phyloP scores from a whole-genome alignment of 768 basidiomycete genomes.

The Rhizopogon sp. region DNA sequence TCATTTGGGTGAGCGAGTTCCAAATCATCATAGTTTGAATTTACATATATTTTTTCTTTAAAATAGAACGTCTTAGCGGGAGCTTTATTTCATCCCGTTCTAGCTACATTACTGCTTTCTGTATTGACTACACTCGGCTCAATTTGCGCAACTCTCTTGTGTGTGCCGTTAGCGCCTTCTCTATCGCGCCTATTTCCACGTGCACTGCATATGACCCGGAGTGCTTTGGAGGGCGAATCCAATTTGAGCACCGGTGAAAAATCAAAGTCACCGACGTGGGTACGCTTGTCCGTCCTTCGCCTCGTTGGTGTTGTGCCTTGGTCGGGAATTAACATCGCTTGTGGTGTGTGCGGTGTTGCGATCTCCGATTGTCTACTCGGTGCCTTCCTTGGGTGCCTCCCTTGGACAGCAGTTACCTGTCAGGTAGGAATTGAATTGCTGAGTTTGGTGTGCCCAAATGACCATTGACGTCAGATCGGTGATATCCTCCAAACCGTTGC shows the following conservation, averaged over 20 bases:
- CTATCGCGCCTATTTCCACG: slow-evolving; percentile 78
- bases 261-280: slow-evolving; percentile 55
- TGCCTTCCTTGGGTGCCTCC: slow-evolving; percentile 77
- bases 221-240: slow-evolving; percentile 68
- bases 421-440: slow-evolving; percentile 47
- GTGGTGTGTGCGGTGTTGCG: slow-evolving; percentile 83
- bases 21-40: slow-evolving; percentile 4
- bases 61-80: slow-evolving; percentile 86
- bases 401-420: slow-evolving; percentile 91
- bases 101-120: slow-evolving; percentile 79
- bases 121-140: slow-evolving; percentile 86
- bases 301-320: slow-evolving; percentile 93
- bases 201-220: slow-evolving; percentile 79
- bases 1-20: slow-evolving; percentile 66
- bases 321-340: slow-evolving; percentile 97
- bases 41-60: slow-evolving; percentile 1
- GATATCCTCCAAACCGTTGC: slow-evolving; percentile 85
- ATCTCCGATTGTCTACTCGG: slow-evolving; percentile 73
- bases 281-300: slow-evolving; percentile 80
- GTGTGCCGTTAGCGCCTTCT: slow-evolving; percentile 80
- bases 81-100: slow-evolving; percentile 76
- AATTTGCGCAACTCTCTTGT: slow-evolving; percentile 71
- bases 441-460: not conserved
- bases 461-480: slow-evolving; percentile 52
- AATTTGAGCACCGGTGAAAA: slow-evolving; percentile 34